These are phyloP conservation scores for Candida ipomoeae DNA, from an alignment of 805 yeast species.

Conservation along the genomic window DNA sequence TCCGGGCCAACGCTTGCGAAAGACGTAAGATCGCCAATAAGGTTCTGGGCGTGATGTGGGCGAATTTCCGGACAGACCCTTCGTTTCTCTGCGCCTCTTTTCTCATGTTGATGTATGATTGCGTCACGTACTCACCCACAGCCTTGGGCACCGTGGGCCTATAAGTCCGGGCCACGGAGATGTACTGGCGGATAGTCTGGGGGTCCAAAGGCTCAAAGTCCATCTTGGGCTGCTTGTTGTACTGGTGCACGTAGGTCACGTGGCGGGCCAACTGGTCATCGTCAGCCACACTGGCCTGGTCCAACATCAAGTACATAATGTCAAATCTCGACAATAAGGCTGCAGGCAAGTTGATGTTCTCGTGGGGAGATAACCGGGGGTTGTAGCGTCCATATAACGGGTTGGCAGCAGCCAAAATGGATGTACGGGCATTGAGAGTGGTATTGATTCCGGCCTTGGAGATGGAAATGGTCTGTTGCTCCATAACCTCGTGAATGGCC, in stretches of 20 bases:
- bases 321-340: constrained; percentile 95
- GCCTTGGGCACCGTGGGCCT: constrained; percentile 82
- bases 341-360: constrained; percentile 94
- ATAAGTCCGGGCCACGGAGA: constrained; percentile 76
- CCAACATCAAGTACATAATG: constrained; percentile 79
- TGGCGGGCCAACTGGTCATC: constrained; percentile 89
- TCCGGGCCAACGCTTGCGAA: constrained; percentile 90
- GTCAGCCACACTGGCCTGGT: constrained; percentile 70
- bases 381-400: constrained; percentile 95
- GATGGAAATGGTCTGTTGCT: constrained; percentile 95
- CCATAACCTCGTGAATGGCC: constrained; percentile 99
- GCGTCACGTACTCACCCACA: constrained; percentile 83
- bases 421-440: constrained; percentile 90
- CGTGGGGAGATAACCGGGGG: constrained; percentile 84
- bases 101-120: constrained; percentile 83
- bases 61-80: constrained; percentile 71
- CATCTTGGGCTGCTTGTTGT: constrained; percentile 77
- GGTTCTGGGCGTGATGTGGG: constrained; percentile 95
- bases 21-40: constrained; percentile 84
- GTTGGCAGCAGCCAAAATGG: constrained; percentile 97
- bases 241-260: constrained; percentile 95
- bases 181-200: constrained; percentile 73
- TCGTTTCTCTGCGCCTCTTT: constrained; percentile 83
- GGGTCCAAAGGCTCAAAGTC: constrained; percentile 76
- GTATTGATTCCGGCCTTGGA: constrained; percentile 98